These are phyloP conservation scores for Trametes punicea DNA, from an alignment of 768 basidiomycete genomes.

Conservation along the genomic window DNA sequence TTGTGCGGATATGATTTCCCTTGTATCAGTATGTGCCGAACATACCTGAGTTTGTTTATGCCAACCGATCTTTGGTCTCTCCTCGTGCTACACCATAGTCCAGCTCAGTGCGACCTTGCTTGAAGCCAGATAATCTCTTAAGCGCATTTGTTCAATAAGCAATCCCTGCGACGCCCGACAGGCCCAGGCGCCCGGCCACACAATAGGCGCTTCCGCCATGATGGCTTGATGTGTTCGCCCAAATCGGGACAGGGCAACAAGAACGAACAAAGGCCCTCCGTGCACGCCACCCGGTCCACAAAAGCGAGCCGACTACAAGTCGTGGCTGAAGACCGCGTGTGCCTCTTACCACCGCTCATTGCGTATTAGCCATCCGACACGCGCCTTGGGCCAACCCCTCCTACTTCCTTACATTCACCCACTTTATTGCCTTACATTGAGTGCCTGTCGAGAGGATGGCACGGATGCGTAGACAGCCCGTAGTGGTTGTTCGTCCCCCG, in stretches of 20 bases:
- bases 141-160: no score
- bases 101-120: no score
- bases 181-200: no score
- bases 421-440: neutral
- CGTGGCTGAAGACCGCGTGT: neutral
- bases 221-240: no score
- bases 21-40: conserved; percentile 12
- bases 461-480: neutral
- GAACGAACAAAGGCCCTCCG: conserved; percentile 5
- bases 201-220: no score
- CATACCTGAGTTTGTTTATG: conserved; percentile 2
- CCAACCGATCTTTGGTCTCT: neutral
- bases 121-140: no score
- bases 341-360: neutral
- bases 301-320: neutral
- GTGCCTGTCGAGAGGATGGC: no score
- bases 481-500: no score
- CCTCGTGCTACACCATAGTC: no score
- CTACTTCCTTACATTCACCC: neutral
- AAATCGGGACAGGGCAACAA: neutral
- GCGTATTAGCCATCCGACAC: neutral
- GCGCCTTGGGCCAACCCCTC: neutral
- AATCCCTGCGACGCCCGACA: no score
- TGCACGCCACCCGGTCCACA: conserved; percentile 2
- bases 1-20: neutral